phyloP scores from a whole-genome alignment of 2,329 filamentous ascomycete genomes.

The Ceratocystis destructans region DNA sequence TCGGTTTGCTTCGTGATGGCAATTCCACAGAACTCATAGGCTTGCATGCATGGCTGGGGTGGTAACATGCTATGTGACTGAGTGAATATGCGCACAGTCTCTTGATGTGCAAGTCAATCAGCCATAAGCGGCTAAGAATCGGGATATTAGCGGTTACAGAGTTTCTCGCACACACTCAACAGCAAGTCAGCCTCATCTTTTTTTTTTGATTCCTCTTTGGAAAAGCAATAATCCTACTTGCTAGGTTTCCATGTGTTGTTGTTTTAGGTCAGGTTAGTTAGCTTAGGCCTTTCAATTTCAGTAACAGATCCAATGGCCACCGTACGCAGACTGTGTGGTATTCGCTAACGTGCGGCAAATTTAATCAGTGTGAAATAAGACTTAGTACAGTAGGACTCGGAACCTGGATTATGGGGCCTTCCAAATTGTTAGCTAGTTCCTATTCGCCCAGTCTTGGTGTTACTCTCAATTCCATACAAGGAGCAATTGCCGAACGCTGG shows the following conservation, averaged over 20 bases:
- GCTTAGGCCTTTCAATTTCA: constrained; percentile 6
- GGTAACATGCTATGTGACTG: constrained; percentile 3
- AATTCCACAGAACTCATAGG: not conserved
- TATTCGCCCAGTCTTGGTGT: not conserved
- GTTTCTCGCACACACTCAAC: not conserved
- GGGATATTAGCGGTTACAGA: not conserved
- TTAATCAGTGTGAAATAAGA: too few species aligned
- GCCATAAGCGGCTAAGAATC: not conserved
- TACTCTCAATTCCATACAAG: constrained; percentile 3
- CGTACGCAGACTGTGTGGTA: not conserved
- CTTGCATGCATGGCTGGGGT: not conserved
- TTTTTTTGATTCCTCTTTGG: too few species aligned
- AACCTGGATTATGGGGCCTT: too few species aligned
- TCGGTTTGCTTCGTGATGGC: not conserved
- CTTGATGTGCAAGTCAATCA: not conserved
- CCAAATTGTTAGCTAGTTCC: not conserved
- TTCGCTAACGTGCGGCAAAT: not conserved
- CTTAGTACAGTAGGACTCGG: not conserved
- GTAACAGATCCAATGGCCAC: not conserved
- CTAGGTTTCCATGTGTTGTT: not conserved
- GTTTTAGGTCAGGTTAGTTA: not conserved
- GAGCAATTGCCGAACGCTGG: constrained; percentile 5
- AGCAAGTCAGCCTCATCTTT: not conserved
- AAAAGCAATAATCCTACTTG: not conserved
- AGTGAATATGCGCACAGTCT: not conserved